Percentiles rank a stretch among this genome's conserved stretches.
These are phyloP conservation scores for Nicotiana tabacum DNA, from an alignment of 257 asterid genomes.

Conservation along the genomic window DNA sequence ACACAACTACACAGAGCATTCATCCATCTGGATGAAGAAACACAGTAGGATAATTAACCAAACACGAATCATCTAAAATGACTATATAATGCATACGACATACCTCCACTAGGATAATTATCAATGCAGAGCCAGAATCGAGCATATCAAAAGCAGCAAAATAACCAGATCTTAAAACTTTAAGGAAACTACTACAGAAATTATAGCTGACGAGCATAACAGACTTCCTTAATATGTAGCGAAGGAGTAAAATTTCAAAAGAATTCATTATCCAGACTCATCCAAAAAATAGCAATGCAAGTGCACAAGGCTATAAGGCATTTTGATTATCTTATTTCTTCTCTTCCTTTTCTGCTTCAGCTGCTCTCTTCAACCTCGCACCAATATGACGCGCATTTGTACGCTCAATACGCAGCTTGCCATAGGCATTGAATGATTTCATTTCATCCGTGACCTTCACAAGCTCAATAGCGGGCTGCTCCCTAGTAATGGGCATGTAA, in stretches of 20 bases:
- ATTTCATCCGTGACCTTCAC: not conserved
- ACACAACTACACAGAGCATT: too few species aligned
- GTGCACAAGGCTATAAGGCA: not conserved
- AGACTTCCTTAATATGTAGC: not conserved
- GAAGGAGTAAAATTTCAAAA: not conserved
- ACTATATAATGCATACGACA: not conserved
- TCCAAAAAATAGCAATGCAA: slow-evolving; percentile 4
- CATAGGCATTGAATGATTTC: not conserved
- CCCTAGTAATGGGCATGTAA: not conserved
- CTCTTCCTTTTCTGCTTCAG: not conserved
- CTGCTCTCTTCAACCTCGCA: not conserved
- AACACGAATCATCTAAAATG: not conserved
- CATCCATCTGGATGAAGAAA: not conserved
- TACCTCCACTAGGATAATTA: not conserved
- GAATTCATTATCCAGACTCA: not conserved
- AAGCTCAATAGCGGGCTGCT: not conserved
- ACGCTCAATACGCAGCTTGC: not conserved
- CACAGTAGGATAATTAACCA: not conserved
- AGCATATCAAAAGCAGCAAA: not conserved
- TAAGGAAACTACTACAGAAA: not conserved
- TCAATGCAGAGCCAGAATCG: not conserved
- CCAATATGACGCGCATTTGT: not conserved
- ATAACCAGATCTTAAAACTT: not conserved
- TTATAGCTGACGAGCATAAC: not conserved
- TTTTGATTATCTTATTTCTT: not conserved